Evolutionary conservation across 164 flowering plant genomes (phyloP).

Genomic region (Chimonanthus praecox): DNA sequence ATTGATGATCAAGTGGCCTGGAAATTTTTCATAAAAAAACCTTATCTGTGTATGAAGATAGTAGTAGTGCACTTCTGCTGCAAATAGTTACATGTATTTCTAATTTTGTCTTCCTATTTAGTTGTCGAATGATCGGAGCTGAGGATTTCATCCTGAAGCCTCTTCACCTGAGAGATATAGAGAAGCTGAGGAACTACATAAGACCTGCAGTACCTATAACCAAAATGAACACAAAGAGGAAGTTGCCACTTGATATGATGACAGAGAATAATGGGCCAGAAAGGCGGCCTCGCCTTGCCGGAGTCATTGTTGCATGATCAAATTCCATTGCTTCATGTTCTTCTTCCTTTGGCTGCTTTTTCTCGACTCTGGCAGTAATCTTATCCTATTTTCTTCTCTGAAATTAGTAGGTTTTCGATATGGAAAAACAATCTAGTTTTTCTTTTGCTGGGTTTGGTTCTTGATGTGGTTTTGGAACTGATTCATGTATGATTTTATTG

Average conservation of each 20-base stretch:
- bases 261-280: constrained; percentile 19
- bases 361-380: not conserved
- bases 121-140: constrained; percentile 22
- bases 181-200: constrained; percentile 18
- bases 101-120: not conserved
- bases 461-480: not conserved
- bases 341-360: no score
- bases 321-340: not conserved
- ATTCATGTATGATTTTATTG: no score
- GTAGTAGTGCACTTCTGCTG: not conserved
- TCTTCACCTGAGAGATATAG: constrained; percentile 12
- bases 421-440: not conserved
- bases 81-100: not conserved
- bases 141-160: constrained; percentile 28
- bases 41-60: not conserved
- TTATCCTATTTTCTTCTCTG: not conserved
- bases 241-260: constrained; percentile 17
- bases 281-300: constrained; percentile 19
- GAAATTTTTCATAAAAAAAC: no score
- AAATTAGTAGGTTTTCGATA: no score
- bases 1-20: not conserved
- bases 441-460: not conserved
- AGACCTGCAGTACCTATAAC: constrained; percentile 5
- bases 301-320: constrained; percentile 23
- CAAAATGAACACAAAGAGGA: constrained; percentile 19